A percentile compares a stretch with the other conserved stretches of the same genome.
Evolutionary conservation across 139 green algal genomes (phyloP).

Genomic region (Chloropicon primus): DNA sequence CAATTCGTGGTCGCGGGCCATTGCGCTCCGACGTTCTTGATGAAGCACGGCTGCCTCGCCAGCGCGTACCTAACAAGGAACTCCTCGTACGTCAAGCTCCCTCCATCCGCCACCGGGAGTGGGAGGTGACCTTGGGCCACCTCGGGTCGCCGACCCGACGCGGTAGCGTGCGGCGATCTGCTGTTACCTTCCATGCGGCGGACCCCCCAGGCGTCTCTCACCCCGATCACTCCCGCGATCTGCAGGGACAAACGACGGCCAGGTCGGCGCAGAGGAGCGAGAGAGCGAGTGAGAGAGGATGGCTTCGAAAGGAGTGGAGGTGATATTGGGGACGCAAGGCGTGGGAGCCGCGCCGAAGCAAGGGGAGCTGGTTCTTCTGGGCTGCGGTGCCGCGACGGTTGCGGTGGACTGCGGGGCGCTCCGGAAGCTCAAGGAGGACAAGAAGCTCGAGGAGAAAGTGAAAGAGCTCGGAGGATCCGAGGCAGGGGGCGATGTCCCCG

Average conservation of each 20-base stretch:
- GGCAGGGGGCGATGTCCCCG: neutral
- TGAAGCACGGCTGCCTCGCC: neutral
- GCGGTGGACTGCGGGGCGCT: neutral
- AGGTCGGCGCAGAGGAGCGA: neutral
- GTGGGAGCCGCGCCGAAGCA: neutral
- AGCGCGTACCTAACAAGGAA: neutral
- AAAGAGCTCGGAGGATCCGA: neutral
- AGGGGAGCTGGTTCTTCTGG: neutral
- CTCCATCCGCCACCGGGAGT: neutral
- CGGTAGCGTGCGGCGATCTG: too few species aligned
- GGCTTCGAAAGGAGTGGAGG: neutral
- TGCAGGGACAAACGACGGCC: neutral
- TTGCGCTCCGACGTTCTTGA: neutral
- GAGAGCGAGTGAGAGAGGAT: neutral
- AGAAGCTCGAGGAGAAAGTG: neutral
- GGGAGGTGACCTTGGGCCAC: neutral
- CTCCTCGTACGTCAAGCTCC: neutral
- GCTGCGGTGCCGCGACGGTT: neutral
- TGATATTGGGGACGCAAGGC: neutral
- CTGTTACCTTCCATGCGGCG: too few species aligned
- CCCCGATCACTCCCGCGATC: too few species aligned
- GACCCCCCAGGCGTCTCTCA: too few species aligned
- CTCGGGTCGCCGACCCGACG: too few species aligned
- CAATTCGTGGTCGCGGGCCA: neutral
- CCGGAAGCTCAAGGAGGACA: neutral